phyloP scores from a whole-genome alignment of 192 early-diverging fungal genomes.

The Chytriomyces sp. region DNA sequence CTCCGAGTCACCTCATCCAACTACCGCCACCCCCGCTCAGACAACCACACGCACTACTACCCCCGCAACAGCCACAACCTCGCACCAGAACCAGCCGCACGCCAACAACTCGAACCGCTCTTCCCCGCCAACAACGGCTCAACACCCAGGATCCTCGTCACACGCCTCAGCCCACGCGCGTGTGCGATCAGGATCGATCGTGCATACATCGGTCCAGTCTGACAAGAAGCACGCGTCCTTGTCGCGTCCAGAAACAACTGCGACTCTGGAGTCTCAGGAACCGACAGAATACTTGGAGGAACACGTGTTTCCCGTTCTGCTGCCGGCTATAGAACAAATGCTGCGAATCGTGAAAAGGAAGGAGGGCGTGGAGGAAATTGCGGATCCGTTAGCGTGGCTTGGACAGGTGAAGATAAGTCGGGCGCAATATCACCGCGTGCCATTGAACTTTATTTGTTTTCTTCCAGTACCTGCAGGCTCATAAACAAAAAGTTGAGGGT shows the following conservation, averaged over 20 bases:
- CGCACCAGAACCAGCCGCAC: neutral
- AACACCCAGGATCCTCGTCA: neutral
- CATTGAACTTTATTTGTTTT: neutral
- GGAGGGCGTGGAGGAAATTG: slow-evolving; percentile 38
- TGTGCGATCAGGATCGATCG: too few species aligned
- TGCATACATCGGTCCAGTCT: neutral
- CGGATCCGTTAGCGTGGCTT: slow-evolving; percentile 39
- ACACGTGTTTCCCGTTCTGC: slow-evolving; percentile 34
- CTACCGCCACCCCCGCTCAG: neutral
- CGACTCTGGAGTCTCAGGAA: slow-evolving; percentile 10
- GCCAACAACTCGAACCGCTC: neutral
- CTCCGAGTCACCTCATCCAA: neutral
- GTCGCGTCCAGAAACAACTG: neutral
- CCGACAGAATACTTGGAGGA: slow-evolving; percentile 38
- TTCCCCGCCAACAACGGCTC: neutral
- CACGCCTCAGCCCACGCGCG: too few species aligned
- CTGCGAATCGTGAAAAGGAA: slow-evolving; percentile 37
- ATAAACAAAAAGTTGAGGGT: neutral
- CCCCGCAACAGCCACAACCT: neutral
- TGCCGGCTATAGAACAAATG: slow-evolving; percentile 42
- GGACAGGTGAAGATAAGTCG: slow-evolving; percentile 19
- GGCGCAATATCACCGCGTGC: neutral
- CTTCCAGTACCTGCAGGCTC: neutral
- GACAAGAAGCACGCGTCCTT: neutral
- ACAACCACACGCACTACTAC: neutral